Conservation (phyloP, 179 eudicot genomes). For the Actinidia arguta region DNA sequence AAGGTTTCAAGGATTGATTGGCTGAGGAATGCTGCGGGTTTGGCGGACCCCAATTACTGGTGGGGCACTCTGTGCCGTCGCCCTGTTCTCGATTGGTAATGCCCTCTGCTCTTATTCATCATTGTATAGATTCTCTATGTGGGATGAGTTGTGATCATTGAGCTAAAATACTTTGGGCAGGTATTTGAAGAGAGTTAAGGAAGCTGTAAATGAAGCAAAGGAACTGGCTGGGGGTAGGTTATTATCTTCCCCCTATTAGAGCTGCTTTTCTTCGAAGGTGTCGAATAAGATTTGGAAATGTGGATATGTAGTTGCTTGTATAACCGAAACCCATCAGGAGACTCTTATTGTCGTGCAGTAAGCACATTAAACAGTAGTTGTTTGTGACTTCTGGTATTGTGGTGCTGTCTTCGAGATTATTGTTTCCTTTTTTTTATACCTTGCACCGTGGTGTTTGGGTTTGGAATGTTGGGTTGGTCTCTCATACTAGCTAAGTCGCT, state of each 20-base stretch:
- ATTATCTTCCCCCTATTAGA: not conserved
- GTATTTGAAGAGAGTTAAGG: slow-evolving; percentile 77
- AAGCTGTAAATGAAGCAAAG: slow-evolving; percentile 76
- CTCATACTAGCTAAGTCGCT: not conserved
- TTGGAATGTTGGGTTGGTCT: not conserved
- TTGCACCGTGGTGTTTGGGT: not conserved
- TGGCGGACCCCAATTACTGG: slow-evolving; percentile 87
- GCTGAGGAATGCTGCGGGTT: slow-evolving; percentile 97
- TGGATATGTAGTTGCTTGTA: slow-evolving; percentile 4
- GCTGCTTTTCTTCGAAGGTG: slow-evolving; percentile 4
- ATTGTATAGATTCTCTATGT: not conserved
- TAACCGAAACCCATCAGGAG: not conserved
- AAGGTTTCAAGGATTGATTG: slow-evolving; percentile 90
- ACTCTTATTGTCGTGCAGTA: not conserved
- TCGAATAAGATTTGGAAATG: not conserved
- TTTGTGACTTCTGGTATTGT: not conserved
- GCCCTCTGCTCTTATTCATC: not conserved
- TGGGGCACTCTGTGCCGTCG: slow-evolving; percentile 90
- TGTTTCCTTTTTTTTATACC: not conserved
- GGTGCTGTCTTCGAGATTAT: not conserved
- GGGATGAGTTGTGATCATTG: not conserved
- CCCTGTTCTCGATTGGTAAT: slow-evolving; percentile 91
- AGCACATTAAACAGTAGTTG: not conserved
- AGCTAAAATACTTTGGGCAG: slow-evolving; percentile 32
- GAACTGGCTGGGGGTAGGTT: slow-evolving; percentile 58